Conservation (phyloP, 1,284 basidiomycete species). For the Salmacisia buchloeana region DNA sequence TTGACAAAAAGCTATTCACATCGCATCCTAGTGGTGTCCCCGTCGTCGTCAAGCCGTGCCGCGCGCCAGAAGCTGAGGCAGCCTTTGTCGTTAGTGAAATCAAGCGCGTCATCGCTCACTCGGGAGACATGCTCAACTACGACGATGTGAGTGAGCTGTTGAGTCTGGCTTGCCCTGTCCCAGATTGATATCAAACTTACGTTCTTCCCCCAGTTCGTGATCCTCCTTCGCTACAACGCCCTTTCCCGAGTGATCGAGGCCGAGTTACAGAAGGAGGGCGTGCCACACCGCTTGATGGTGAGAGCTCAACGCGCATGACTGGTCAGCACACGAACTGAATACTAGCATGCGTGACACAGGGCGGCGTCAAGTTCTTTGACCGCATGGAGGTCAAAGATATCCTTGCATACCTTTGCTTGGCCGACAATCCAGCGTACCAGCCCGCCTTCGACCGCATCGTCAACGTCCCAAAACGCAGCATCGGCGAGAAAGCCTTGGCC, state of each 20-base stretch:
- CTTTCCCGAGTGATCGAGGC: slow-evolving; percentile 73
- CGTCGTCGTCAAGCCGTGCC: slow-evolving; percentile 43
- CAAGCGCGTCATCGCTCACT: slow-evolving; percentile 67
- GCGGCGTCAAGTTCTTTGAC: slow-evolving; percentile 82
- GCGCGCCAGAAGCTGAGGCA: slow-evolving; percentile 30
- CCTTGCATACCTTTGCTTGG: slow-evolving; percentile 66
- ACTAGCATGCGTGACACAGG: slow-evolving; percentile 29
- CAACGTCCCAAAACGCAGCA: slow-evolving; percentile 68
- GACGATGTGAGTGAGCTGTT: slow-evolving; percentile 68
- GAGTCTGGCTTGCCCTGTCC: too few species aligned
- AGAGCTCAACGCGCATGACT: neutral
- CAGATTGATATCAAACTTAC: neutral
- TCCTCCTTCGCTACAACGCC: slow-evolving; percentile 68
- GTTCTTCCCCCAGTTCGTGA: slow-evolving; percentile 52
- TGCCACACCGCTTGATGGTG: slow-evolving; percentile 68
- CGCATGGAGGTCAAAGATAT: slow-evolving; percentile 72
- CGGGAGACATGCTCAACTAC: slow-evolving; percentile 67
- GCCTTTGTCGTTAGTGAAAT: slow-evolving; percentile 67
- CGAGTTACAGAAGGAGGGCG: slow-evolving; percentile 68
- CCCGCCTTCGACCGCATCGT: slow-evolving; percentile 69
- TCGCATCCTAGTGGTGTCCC: slow-evolving; percentile 63
- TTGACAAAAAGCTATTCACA: slow-evolving; percentile 70
- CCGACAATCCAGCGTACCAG: slow-evolving; percentile 71
- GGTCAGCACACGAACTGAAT: neutral
- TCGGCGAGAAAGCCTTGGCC: slow-evolving; percentile 74